Percentiles rank a stretch among this genome's conserved stretches.
Evolutionary conservation across 164 flowering plant genomes (phyloP).

Genomic region (Vitis vinifera): ASM3070453v1 NC_081816.1:6619001-6619500

Average conservation of each 20-base stretch:
- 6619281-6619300: conserved; percentile 86
- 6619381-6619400: conserved; percentile 56
- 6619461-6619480: conserved; percentile 15
- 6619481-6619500: conserved; percentile 10
- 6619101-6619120: no score
- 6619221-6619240: conserved; percentile 89
- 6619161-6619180: conserved; percentile 98
- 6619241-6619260: conserved; percentile 80
- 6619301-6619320: conserved; percentile 67
- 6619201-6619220: conserved; percentile 52
- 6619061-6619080: no score
- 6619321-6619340: conserved; percentile 61
- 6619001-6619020: no score
- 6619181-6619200: conserved; percentile 85
- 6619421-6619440: conserved; percentile 9
- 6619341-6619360: conserved; percentile 80
- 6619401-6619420: conserved; percentile 43
- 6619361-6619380: conserved; percentile 85
- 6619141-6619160: conserved; percentile 28
- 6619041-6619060: no score
- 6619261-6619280: conserved; percentile 90
- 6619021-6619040: no score
- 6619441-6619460: conserved; percentile 1
- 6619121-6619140: no score
- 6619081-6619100: no score